A percentile compares a stretch with the other conserved stretches of the same genome.
Evolutionary conservation across 257 asterid species (phyloP).

Genomic region (Mitragyna speciosa): DNA sequence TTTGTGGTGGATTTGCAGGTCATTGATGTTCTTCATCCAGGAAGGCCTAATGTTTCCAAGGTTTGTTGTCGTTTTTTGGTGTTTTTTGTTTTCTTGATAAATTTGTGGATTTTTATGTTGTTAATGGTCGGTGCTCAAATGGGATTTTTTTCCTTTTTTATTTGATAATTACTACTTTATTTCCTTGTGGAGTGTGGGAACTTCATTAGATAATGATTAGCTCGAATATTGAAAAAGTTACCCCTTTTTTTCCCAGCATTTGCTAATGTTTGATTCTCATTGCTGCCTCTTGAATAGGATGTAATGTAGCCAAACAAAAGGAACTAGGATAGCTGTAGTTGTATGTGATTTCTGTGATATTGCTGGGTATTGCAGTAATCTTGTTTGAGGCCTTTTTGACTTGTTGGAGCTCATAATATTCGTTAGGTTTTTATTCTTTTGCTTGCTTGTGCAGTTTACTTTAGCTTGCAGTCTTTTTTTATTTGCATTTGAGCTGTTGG

Average conservation of each 20-base stretch:
- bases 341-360: not conserved
- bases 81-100: not conserved
- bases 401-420: not conserved
- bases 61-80: too few relatives aligned
- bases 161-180: too few relatives aligned
- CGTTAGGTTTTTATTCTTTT: not conserved
- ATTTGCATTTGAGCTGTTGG: not conserved
- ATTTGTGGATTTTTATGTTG: too few relatives aligned
- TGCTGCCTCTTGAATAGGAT: too few relatives aligned
- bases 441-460: not conserved
- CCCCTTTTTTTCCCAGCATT: too few relatives aligned
- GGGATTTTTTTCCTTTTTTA: too few relatives aligned
- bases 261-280: too few relatives aligned
- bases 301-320: too few relatives aligned
- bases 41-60: slow-evolving; percentile 89
- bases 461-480: not conserved
- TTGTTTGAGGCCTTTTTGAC: not conserved
- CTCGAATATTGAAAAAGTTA: too few relatives aligned
- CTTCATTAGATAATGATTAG: too few relatives aligned
- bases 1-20: slow-evolving; percentile 33
- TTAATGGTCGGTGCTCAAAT: too few relatives aligned
- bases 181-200: too few relatives aligned
- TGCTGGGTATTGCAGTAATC: not conserved
- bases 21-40: slow-evolving; percentile 90
- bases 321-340: not conserved